A percentile compares a stretch with the other conserved stretches of the same genome.
Conservation (phyloP, 2,329 filamentous ascomycete species). For the Monosporascus sp. region DNA sequence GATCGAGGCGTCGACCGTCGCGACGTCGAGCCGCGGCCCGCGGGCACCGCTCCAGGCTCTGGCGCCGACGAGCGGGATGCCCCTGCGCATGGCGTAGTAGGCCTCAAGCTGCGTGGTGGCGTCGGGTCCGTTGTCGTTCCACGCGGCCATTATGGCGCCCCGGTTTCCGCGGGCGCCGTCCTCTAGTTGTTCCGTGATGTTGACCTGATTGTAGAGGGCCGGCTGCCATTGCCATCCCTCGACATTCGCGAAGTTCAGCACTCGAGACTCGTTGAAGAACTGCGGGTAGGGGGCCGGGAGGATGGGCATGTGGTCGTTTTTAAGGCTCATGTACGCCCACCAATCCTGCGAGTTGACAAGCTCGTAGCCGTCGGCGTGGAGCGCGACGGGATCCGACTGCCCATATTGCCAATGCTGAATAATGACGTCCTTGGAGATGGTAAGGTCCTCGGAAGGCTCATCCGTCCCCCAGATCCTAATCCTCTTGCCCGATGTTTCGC, state of each 20-base stretch:
- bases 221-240: slow-evolving; percentile 41
- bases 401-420: slow-evolving; percentile 45
- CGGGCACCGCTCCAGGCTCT: slow-evolving; percentile 35
- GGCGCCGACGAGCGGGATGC: slow-evolving; percentile 38
- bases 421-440: slow-evolving; percentile 33
- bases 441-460: slow-evolving; percentile 34
- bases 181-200: slow-evolving; percentile 32
- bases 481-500: slow-evolving; percentile 31
- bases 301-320: slow-evolving; percentile 45
- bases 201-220: slow-evolving; percentile 37
- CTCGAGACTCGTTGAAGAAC: slow-evolving; percentile 38
- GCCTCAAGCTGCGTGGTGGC: slow-evolving; percentile 42
- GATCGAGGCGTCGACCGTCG: slow-evolving; percentile 28
- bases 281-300: slow-evolving; percentile 40
- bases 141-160: slow-evolving; percentile 38
- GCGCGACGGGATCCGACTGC: slow-evolving; percentile 38
- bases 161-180: slow-evolving; percentile 21
- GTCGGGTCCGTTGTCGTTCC: slow-evolving; percentile 44
- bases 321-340: slow-evolving; percentile 51
- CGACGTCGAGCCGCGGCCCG: slow-evolving; percentile 25
- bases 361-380: slow-evolving; percentile 31
- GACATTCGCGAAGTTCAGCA: slow-evolving; percentile 38
- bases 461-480: slow-evolving; percentile 50
- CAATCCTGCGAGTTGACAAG: slow-evolving; percentile 43
- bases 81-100: slow-evolving; percentile 40